Evolutionary conservation across 2,329 filamentous ascomycete species (phyloP), one percentile per base, ranked within the genome.

Genomic region (Xylariomycetidae sp.): DNA sequence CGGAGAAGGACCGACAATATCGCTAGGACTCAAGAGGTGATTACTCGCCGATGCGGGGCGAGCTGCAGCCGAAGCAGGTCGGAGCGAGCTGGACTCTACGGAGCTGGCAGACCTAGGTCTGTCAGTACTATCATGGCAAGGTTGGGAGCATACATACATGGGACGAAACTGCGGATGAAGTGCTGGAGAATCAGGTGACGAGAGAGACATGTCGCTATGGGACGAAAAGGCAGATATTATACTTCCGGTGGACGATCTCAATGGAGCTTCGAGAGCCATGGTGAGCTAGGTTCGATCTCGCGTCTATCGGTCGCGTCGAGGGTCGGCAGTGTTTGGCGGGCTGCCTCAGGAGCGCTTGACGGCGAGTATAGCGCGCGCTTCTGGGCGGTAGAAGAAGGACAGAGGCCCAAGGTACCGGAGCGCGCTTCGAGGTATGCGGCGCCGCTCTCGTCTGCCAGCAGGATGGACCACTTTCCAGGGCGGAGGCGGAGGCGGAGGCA

Each of bases 1-100:
- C 6, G 87, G 86, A 13, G 86, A 90, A 8, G 86, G 86, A 25
- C 87, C 85, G 33, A 88, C 82, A 45, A 82, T 75, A 48, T 84
- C 80, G 54, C 72, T 81, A 41, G 82, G 71, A 61, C 78, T 73
- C 59, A 77, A 63, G 20, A 78, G 48, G 55, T 75, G 59, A 67
- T 82, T 68, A 19, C 66, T 62, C 50, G 62, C 68, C 25, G 73
- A 71, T 44, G 62, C 62, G 16, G 74, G 71, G 34, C 68, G 73
- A 38, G 68, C 59, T 31, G 68, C 58, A 34, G 66, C 64, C 18
- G 71, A 71, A 42, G 61, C 61, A 17, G 75, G 74, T 38, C 69
- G 74, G 17, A 77, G 67, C 25, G 66, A 68, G 38, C 64, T 61
- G 22, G 64, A 66, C 42, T 75, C 66, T 43, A 57, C 54, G 36